Evolutionary conservation across 768 basidiomycete species (phyloP), one percentile per base, ranked within the genome.

Genomic region (Mrakia blollopis): DNA sequence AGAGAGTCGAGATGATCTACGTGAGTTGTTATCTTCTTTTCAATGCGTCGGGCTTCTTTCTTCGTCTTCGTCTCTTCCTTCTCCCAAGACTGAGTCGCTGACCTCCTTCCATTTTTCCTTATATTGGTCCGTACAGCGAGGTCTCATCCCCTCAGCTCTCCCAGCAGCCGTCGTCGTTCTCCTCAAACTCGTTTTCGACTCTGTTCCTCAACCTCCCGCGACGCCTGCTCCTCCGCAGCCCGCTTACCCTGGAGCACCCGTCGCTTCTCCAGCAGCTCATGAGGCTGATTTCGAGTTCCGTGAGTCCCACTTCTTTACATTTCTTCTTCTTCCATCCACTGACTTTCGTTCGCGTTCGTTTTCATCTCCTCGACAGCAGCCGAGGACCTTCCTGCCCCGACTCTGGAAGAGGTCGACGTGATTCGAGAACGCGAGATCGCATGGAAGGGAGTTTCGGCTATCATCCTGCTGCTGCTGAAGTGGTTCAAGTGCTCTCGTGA

Each of bases 401-500:
- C 91, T 0, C 84, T 94, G 18, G 94, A 98, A 78, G 96, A 99
- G 80, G 89, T 92, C 69, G 97, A 99, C 82, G 91, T 95, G 41
- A 91, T 89, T 35, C 89, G 97, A 16, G 96, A 98, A 84, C 92
- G 96, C 54, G 97, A 99, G 84, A 95, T 99, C 80, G 97, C 93
- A 0, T 93, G 93, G 16, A 99, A 99, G 83, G 94, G 94, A 0
- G 93, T 97, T 6, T 98, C 97, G 21, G 96, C 94, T 1, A 97
- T 98, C 76, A 84, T 99, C 37, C 84, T 98, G 8, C 85, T 98
- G 52, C 88, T 92, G 2, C 83, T 99, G 80, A 97, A 98, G 83
- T 99, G 97, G 97, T 96, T 98, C 87, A 98, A 98, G 84, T 92
- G 92, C 32, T 98, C 96, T 71, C 97, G 96, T 98, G 80, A 83